phyloP scores from a whole-genome alignment of 176 grass and related monocot genomes.

The Saccharum spontaneum region DNA sequence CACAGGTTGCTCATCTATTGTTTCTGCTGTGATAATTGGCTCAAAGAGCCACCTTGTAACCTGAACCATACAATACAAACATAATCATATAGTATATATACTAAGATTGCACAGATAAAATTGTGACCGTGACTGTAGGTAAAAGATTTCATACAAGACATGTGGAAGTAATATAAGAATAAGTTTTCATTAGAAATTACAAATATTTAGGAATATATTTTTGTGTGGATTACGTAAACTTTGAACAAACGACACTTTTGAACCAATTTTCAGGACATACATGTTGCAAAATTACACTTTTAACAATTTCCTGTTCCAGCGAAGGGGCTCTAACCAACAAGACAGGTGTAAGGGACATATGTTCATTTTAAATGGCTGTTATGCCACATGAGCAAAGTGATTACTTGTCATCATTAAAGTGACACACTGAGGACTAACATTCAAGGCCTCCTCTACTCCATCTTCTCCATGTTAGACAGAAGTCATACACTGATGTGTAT shows the following conservation, averaged over 20 bases:
- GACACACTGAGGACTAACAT: neutral
- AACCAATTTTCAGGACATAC: neutral
- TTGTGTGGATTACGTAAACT: neutral
- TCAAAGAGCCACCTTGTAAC: constrained; percentile 62
- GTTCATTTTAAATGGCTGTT: neutral
- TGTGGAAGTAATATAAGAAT: neutral
- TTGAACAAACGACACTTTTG: neutral
- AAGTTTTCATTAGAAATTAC: neutral
- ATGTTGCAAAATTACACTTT: constrained; percentile 1
- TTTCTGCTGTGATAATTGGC: constrained; percentile 77
- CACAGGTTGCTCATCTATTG: constrained; percentile 74
- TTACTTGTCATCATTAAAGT: neutral
- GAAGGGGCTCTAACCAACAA: neutral
- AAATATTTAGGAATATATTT: neutral
- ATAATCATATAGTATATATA: constrained; percentile 4
- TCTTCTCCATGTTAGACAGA: neutral
- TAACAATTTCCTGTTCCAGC: constrained; percentile 4
- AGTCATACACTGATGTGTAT: neutral
- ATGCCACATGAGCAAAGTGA: neutral
- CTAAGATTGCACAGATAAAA: neutral
- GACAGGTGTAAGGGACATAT: neutral
- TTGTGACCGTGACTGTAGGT: neutral
- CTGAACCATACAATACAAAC: constrained; percentile 34
- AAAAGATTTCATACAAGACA: neutral
- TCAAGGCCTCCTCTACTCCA: neutral